Base-by-base conservation (phyloP, 805 yeast species). In the Diddensiella caesifluorescens region DNA sequence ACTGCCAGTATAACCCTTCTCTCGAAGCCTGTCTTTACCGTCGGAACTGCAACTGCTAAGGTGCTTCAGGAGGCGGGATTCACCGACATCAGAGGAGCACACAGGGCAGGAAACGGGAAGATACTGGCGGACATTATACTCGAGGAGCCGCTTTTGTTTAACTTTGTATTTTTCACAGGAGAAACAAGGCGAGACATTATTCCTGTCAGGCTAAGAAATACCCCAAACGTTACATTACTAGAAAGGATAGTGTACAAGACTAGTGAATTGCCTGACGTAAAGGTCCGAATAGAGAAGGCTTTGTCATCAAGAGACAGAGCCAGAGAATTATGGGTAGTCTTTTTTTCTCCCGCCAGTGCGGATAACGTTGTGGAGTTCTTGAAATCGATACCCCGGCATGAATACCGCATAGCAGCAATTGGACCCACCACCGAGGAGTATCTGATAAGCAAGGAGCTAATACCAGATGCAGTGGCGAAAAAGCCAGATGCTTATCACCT, bases 271-370 rank as follows among this genome's bases (percentile, higher is more conserved):
- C 60, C 60, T 0, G 75, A 76, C 41, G 73, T 76, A 5, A 56
- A 68, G 2, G 61, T 58, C 0, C 62, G 36, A 26, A 47, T 73
- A 6, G 43, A 50, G 15, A 12, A 38, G 51, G 21, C 32, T 33
- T 22, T 5, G 15, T 19, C 39, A 19, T 29, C 29, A n/a, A 16
- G 13, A 13, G 16, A 23, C 25, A 15, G 20, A 3, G 34, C 35
- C 16, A 40, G 41, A 2, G 52, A 54, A 4, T 5, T 10, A 4
- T 87, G 96, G 95, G 64, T 88, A 4, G 82, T 89, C 0, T 82
- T 90, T 46, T 90, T 89, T 62, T 85, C 96, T 48, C 95, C 96
- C 0, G 94, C 92, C 52, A 95, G 95, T 0, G 81, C 95, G 0
- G 74, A 72, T 22, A 67, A 61, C 1, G 79, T 88, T 9, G 74